Base-by-base conservation (phyloP, 768 basidiomycete species). In the Trametes maxima region DNA sequence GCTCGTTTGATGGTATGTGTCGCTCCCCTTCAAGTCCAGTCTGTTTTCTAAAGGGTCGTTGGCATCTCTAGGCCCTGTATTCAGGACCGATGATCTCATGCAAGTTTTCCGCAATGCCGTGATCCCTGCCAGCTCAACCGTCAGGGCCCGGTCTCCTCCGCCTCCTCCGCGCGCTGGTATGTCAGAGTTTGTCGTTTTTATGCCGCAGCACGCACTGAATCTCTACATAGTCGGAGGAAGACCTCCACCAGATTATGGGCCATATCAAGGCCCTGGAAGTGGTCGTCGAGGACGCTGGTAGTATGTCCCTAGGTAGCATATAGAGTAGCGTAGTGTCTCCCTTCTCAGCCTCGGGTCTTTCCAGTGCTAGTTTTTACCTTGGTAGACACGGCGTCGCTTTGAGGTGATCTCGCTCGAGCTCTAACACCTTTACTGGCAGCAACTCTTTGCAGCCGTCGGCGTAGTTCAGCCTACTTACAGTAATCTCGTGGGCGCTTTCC, bases 81-180 rank as follows among this genome's bases (percentile, higher is more conserved):
- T 96, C 77, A 82, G 92, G 58, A 88, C 90, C 1, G 95, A 97
- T 33, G 94, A 96, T 73, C 77, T 96, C 40, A 89, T 98, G 86
- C 87, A 88, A 62, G 70, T 94, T 33, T 88, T 97, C 73, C 82
- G 86, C 37, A 90, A 85, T 68, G 90, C 92, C 49, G 85, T 89
- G 35, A 92, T 94, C 57, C 91, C 67, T 13, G 54, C 93, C 0
- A 87, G 85, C 60, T 81, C 72, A 13, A 75, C 59, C 59, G 71
- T 72, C 46, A 78, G 82, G 64, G 75, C 80, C 3, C 82, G 82
- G 54, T 84, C 87, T 13, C 78, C 83, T 6, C 82, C 85, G 4
- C 77, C 80, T 24, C 66, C 72, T 21, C 73, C 76, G 52, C 80
- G 85, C 71, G 64, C 74, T 70, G 75, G 83, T 84, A 80, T 71